A percentile compares a stretch with the other conserved stretches of the same genome.
phyloP scores from a whole-genome alignment of 2,329 filamentous ascomycete genomes.

The Alternaria infectoria region DNA sequence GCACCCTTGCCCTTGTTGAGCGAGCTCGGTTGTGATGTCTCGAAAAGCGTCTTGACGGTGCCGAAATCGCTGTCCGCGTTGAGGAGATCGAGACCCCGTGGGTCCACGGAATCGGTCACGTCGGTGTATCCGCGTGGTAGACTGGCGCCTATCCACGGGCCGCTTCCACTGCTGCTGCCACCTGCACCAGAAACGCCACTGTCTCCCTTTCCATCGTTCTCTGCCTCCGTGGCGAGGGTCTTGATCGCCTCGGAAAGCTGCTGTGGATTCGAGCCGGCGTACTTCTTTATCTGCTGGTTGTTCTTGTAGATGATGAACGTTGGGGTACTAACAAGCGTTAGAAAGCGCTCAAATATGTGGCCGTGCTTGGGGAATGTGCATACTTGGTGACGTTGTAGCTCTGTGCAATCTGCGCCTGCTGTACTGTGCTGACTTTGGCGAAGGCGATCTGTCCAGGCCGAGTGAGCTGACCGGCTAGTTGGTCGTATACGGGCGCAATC shows the following conservation, averaged over 20 bases:
- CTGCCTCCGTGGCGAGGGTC: constrained; percentile 71
- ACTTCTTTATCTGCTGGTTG: constrained; percentile 69
- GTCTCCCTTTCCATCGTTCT: constrained; percentile 51
- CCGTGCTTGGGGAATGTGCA: constrained; percentile 32
- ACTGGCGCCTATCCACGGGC: constrained; percentile 74
- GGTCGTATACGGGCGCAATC: constrained; percentile 83
- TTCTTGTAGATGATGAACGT: constrained; percentile 86
- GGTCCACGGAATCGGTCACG: constrained; percentile 81
- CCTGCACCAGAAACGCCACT: constrained; percentile 52
- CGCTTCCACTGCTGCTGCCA: constrained; percentile 45
- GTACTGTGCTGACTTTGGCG: constrained; percentile 83
- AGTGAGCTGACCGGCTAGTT: constrained; percentile 74
- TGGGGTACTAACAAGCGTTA: constrained; percentile 65
- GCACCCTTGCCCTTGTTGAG: constrained; percentile 60
- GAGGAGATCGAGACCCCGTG: constrained; percentile 80
- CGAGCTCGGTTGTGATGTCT: constrained; percentile 68
- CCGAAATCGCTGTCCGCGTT: constrained; percentile 83
- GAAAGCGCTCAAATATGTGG: constrained; percentile 14
- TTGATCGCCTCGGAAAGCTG: constrained; percentile 74
- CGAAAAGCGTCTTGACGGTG: constrained; percentile 75
- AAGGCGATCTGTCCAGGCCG: constrained; percentile 78
- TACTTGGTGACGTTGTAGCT: constrained; percentile 75
- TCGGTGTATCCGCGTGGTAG: constrained; percentile 83
- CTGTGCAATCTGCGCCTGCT: constrained; percentile 73
- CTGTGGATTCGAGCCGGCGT: constrained; percentile 75